Base-by-base conservation (phyloP, 2,329 filamentous ascomycete genomes). In the Ramularia endophylla region DNA sequence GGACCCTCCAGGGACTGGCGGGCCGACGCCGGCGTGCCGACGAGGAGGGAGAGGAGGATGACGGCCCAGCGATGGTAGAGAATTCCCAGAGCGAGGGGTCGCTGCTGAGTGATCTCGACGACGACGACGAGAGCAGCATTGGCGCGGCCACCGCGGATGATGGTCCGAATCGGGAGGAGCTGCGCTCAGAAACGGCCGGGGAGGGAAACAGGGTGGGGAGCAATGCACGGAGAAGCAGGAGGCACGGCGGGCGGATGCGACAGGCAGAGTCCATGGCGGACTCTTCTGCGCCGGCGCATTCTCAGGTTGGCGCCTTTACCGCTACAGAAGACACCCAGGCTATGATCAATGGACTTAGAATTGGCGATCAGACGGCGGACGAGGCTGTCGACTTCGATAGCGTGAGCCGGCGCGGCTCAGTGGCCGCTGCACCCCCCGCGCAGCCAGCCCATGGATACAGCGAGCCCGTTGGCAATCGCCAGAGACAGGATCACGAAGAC, bases 401-500 rank as follows among this genome's bases (percentile, higher is more conserved):
- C 39, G 64, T 66, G 16, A 65, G 67, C 27, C 66, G 65, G 9
- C 65, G 65, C 16, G 61, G 61, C 22, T 43, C 44, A 27, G 33
- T 27, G 20, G 48, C 55, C 31, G 58, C 62, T 34, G 57, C 41
- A 3, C 33, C 54, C 18, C 61, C 63, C 34, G 54, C 57, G 8
- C 31, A 33, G 19, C 18, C 44, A 8, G 32, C 35, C 34, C 55
- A 57, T 31, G 51, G 50, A 74, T 50, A 46, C 16, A 28, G 36
- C 17, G 34, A 41, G 30, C 80, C 82, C 56, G 69, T 78, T 44
- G 75, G 77, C 39, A 85, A 92, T 49, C 75, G 80, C 51, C 81
- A 85, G 63, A 80, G 85, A 51, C 81, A 85, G 53, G 89, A 95
- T 59, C 87, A 94, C 57, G 88, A 95, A 51, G 87, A 94, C 59